Evolutionary conservation across 768 basidiomycete genomes (phyloP), one percentile per base, ranked within the genome.

Genomic region (Trametes sanguinea): DNA sequence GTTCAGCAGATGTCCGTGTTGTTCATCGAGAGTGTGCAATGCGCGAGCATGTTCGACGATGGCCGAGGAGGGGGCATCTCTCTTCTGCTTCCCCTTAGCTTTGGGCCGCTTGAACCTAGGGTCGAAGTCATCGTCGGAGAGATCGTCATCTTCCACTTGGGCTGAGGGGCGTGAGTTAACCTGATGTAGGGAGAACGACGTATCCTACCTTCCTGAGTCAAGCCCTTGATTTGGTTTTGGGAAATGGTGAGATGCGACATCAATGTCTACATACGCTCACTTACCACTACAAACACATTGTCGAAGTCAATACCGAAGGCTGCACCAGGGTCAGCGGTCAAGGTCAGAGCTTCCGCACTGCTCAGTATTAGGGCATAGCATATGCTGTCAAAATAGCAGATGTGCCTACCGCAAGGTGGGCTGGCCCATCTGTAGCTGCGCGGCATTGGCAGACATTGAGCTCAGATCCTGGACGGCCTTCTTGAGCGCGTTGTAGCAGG

Each of bases 401-500:
- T 51, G 30, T 30, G 71, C 80, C 60, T 68, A 91, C 91, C 84
- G 82, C 29, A 85, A 80, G 44, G 77, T 83, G 0, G 86, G 79
- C 65, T 91, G 89, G 17, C 79, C 78, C 85, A 94, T 87, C 71
- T 93, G 88, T 32, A 92, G 76, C 39, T 86, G 81, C 8, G 76
- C 79, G 52, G 82, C 83, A 46, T 75, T 72, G 1, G 77, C 74
- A 11, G 79, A 69, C 42, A 76, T 62, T 3, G 80, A 76, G 56
- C 82, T 81, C 64, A 89, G 66, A 57, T 94, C 87, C 64, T 87
- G 81, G 40, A 92, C 83, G 3, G 89, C 84, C 69, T 90, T 90
- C 77, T 91, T 93, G 48, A 96, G 78, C 10, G 88, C 81, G 42
- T 85, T 78, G 65, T 89, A 91, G 68, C 92, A 94, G 17, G 80